Evolutionary conservation across 495 filamentous ascomycete genomes (phyloP).

Genomic region (Talaromyces trachyspermus): DNA sequence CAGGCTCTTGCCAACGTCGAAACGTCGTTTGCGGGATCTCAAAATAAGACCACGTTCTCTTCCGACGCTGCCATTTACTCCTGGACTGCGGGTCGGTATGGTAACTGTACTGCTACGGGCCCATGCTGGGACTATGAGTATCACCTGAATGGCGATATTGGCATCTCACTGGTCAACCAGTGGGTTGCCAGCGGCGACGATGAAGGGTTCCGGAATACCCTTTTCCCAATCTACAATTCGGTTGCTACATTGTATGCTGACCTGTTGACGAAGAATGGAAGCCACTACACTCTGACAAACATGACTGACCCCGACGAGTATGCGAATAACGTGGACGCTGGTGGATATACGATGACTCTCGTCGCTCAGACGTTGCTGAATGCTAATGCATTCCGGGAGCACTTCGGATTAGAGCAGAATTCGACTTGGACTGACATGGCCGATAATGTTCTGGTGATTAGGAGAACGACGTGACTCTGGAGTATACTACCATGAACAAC

Average conservation of each 20-base stretch:
- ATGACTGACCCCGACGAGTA: slow-evolving; percentile 79
- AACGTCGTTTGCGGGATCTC: slow-evolving; percentile 35
- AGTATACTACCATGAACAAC: slow-evolving; percentile 62
- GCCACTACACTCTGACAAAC: slow-evolving; percentile 48
- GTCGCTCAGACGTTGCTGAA: slow-evolving; percentile 49
- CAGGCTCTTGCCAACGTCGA: slow-evolving; percentile 48
- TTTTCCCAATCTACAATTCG: slow-evolving; percentile 54
- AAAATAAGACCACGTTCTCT: slow-evolving; percentile 47
- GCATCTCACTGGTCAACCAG: slow-evolving; percentile 52
- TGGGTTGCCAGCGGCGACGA: slow-evolving; percentile 55
- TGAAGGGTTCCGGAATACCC: slow-evolving; percentile 39
- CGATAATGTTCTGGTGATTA: slow-evolving; percentile 43
- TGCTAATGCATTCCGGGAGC: slow-evolving; percentile 48
- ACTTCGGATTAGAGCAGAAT: slow-evolving; percentile 47
- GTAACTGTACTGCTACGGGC: slow-evolving; percentile 59
- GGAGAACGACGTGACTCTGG: slow-evolving; percentile 59
- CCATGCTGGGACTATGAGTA: slow-evolving; percentile 56
- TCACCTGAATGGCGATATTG: slow-evolving; percentile 68
- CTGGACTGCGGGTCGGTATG: slow-evolving; percentile 57
- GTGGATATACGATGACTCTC: slow-evolving; percentile 65
- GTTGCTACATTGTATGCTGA: slow-evolving; percentile 51
- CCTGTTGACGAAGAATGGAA: slow-evolving; percentile 47
- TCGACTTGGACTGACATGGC: slow-evolving; percentile 47
- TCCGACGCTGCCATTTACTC: slow-evolving; percentile 49
- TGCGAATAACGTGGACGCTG: slow-evolving; percentile 63